These are phyloP conservation scores for Penicillium brasilianum DNA, from an alignment of 2,329 filamentous ascomycete genomes.

Conservation along the genomic window DNA sequence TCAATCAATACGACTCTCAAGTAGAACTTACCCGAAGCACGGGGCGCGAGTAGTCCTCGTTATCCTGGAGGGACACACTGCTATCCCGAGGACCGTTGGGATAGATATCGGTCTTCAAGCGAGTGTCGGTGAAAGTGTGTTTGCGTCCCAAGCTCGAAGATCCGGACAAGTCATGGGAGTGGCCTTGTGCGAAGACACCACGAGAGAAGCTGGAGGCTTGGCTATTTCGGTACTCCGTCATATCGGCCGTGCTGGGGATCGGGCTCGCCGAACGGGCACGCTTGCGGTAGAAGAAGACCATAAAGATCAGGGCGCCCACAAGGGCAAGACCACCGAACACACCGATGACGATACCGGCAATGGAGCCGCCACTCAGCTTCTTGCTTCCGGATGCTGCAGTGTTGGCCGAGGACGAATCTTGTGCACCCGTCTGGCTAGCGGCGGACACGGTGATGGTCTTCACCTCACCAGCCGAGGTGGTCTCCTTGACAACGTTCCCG, in stretches of 20 bases:
- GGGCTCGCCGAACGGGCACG: slow-evolving; percentile 39
- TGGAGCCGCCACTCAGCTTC: slow-evolving; percentile 46
- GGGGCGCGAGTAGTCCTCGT: slow-evolving; percentile 55
- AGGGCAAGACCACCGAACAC: slow-evolving; percentile 45
- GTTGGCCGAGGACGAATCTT: slow-evolving; percentile 23
- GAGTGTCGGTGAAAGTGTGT: slow-evolving; percentile 49
- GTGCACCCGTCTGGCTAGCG: slow-evolving; percentile 22
- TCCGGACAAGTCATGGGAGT: slow-evolving; percentile 31
- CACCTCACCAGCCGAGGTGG: slow-evolving; percentile 32
- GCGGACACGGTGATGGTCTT: slow-evolving; percentile 38
- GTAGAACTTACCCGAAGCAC: slow-evolving; percentile 47
- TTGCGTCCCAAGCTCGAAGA: slow-evolving; percentile 30
- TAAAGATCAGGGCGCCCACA: slow-evolving; percentile 45
- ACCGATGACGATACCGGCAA: slow-evolving; percentile 53
- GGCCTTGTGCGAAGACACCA: slow-evolving; percentile 38
- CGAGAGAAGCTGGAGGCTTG: slow-evolving; percentile 43
- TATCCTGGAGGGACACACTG: slow-evolving; percentile 53
- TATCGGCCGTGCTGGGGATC: slow-evolving; percentile 36
- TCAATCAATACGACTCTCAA: not conserved
- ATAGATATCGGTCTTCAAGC: slow-evolving; percentile 52
- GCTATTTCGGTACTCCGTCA: slow-evolving; percentile 39
- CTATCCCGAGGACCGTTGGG: slow-evolving; percentile 49
- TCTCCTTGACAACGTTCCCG: slow-evolving; percentile 28
- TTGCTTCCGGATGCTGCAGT: slow-evolving; percentile 24
- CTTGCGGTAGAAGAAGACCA: slow-evolving; percentile 46